A percentile compares a stretch with the other conserved stretches of the same genome.
Evolutionary conservation across 2,329 filamentous ascomycete genomes (phyloP).

Genomic region (Orbilia quercus): DNA sequence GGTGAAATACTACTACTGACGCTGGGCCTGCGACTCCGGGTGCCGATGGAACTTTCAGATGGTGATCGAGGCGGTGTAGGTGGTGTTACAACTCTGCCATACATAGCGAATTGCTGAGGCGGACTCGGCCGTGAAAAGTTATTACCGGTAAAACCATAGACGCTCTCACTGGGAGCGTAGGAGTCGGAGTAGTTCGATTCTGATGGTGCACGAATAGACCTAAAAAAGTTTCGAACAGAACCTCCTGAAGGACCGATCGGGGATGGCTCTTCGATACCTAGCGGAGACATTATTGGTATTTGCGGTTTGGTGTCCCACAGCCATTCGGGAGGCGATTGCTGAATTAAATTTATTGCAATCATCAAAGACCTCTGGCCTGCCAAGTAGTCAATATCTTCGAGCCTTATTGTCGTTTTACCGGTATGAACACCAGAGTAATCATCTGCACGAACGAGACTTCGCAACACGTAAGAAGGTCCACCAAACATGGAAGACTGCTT

Average conservation of each 20-base stretch:
- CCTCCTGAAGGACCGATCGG: conserved; percentile 12
- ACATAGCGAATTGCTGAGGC: conserved; percentile 32
- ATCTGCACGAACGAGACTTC: conserved; percentile 50
- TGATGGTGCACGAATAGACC: conserved; percentile 33
- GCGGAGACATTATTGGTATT: neutral
- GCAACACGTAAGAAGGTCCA: conserved; percentile 45
- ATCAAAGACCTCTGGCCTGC: conserved; percentile 51
- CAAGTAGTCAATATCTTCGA: conserved; percentile 52
- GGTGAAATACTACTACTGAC: conserved; percentile 24
- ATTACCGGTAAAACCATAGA: conserved; percentile 7
- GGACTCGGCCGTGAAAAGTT: conserved; percentile 43
- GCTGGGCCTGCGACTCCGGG: conserved; percentile 27
- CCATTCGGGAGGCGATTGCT: conserved; percentile 53
- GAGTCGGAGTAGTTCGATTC: conserved; percentile 29
- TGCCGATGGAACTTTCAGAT: conserved; percentile 31
- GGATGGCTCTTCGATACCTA: conserved; percentile 28
- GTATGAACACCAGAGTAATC: conserved; percentile 33
- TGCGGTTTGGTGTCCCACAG: conserved; percentile 28
- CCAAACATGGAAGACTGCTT: conserved; percentile 50
- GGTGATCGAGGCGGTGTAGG: conserved; percentile 49
- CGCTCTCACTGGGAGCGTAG: conserved; percentile 9
- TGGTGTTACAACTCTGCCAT: conserved; percentile 16
- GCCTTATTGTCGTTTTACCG: conserved; percentile 30
- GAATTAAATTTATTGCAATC: conserved; percentile 54
- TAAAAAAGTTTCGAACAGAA: conserved; percentile 27